Conservation (phyloP, 306 rosid species). For the Quercus berberidifolia region DNA sequence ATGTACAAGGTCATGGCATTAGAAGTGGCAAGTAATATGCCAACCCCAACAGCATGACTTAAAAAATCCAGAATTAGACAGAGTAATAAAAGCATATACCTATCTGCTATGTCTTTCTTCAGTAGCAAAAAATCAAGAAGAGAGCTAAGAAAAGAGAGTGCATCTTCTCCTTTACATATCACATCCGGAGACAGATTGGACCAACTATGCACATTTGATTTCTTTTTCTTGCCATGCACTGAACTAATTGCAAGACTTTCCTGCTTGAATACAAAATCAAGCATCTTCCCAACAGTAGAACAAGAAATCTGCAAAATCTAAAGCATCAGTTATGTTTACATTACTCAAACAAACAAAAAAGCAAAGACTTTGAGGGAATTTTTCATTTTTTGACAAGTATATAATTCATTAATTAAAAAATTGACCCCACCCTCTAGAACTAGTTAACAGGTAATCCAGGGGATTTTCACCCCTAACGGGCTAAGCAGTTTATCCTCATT, state of each 20-base stretch:
- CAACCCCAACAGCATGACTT: background rate
- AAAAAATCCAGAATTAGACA: background rate
- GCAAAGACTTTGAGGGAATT: background rate
- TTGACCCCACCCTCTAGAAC: too few relatives aligned
- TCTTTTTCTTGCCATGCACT: conserved; percentile 52
- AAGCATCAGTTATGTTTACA: conserved; percentile 21
- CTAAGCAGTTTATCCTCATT: too few relatives aligned
- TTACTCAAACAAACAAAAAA: background rate
- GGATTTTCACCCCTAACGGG: too few relatives aligned
- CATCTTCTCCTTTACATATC: conserved; percentile 39
- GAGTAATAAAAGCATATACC: conserved; percentile 45
- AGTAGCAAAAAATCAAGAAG: conserved; percentile 76
- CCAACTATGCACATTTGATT: conserved; percentile 29
- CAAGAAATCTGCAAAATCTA: conserved; percentile 56
- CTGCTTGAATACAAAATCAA: conserved; percentile 43
- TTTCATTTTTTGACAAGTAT: background rate
- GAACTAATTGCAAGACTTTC: conserved; percentile 27
- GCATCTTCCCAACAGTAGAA: conserved; percentile 45
- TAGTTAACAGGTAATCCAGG: too few relatives aligned
- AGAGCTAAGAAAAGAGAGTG: conserved; percentile 54
- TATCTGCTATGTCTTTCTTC: conserved; percentile 66
- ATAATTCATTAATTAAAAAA: too few relatives aligned
- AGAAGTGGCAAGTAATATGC: background rate
- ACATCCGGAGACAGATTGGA: conserved; percentile 26
- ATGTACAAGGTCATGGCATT: background rate